phyloP scores from a whole-genome alignment of 805 yeast species.

The Saccharomycopsis selenospora region DNA sequence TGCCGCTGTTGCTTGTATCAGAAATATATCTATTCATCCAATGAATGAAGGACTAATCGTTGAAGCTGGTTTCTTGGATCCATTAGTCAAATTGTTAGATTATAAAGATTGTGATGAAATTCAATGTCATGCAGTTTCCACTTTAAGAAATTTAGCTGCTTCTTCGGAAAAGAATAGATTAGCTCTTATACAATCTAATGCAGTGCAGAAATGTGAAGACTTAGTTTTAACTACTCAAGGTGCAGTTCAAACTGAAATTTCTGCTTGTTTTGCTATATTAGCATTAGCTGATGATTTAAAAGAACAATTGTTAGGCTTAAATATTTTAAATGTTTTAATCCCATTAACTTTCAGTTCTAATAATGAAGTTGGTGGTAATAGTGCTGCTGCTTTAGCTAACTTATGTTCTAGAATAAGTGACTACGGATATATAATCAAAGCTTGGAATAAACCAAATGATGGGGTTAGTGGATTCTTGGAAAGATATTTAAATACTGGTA shows the following conservation, averaged over 20 bases:
- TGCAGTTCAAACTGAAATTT: constrained; percentile 89
- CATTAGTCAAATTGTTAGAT: constrained; percentile 78
- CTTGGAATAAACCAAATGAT: constrained; percentile 74
- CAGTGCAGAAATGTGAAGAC: constrained; percentile 86
- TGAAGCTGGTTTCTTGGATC: constrained; percentile 92
- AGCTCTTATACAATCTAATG: constrained; percentile 90
- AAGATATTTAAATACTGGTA: constrained; percentile 72
- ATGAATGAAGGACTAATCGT: constrained; percentile 91
- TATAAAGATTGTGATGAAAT: constrained; percentile 89
- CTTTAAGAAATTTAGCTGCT: constrained; percentile 93
- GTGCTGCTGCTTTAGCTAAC: constrained; percentile 97
- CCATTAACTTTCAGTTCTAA: constrained; percentile 85
- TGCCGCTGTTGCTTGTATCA: constrained; percentile 97
- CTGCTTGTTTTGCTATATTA: constrained; percentile 94
- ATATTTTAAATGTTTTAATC: constrained; percentile 78
- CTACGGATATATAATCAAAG: constrained; percentile 67
- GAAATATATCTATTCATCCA: constrained; percentile 96
- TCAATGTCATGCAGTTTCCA: constrained; percentile 96
- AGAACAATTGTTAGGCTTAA: constrained; percentile 71
- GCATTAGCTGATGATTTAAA: constrained; percentile 95
- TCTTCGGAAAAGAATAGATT: constrained; percentile 87
- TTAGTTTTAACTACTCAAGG: constrained; percentile 81
- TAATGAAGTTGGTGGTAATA: constrained; percentile 95
- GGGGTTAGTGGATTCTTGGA: constrained; percentile 82
- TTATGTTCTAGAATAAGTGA: constrained; percentile 85